Evolutionary conservation across 129 eudicot genomes (phyloP).

Genomic region (Pittosporum tobira): DNA sequence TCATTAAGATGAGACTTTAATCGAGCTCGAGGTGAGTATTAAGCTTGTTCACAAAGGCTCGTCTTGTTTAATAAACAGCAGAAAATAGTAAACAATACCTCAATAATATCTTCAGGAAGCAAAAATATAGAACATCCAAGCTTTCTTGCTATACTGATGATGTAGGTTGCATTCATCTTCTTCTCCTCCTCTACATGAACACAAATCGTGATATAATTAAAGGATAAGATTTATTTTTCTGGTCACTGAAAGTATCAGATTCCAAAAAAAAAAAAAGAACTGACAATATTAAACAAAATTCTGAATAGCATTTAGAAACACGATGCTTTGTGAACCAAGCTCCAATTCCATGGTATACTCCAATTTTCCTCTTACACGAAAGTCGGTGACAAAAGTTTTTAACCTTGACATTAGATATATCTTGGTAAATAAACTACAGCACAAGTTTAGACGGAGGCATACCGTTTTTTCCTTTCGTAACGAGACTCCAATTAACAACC

Average conservation of each 20-base stretch:
- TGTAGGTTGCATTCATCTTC: constrained; percentile 96
- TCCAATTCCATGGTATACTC: too few species aligned
- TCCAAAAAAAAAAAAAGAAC: not conserved
- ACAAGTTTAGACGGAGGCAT: constrained; percentile 12
- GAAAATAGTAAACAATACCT: constrained; percentile 34
- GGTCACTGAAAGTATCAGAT: not conserved
- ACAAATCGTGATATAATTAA: not conserved
- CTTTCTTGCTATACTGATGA: constrained; percentile 91
- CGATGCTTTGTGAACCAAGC: too few species aligned
- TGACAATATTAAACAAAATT: not conserved
- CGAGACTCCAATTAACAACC: constrained; percentile 91
- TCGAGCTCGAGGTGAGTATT: too few species aligned
- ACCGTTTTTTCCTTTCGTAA: constrained; percentile 87
- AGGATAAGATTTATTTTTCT: too few species aligned
- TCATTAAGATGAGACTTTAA: too few species aligned
- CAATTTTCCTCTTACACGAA: too few species aligned
- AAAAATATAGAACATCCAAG: constrained; percentile 93
- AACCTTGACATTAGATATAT: not conserved
- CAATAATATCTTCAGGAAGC: constrained; percentile 93
- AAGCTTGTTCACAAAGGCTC: too few species aligned
- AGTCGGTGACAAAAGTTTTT: too few species aligned
- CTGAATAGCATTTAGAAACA: too few species aligned
- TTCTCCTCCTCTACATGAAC: constrained; percentile 70
- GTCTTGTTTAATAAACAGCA: too few species aligned
- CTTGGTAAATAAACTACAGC: not conserved